Conservation (phyloP, 2,329 filamentous ascomycete genomes). For the Verticillium klebahnii region DNA sequence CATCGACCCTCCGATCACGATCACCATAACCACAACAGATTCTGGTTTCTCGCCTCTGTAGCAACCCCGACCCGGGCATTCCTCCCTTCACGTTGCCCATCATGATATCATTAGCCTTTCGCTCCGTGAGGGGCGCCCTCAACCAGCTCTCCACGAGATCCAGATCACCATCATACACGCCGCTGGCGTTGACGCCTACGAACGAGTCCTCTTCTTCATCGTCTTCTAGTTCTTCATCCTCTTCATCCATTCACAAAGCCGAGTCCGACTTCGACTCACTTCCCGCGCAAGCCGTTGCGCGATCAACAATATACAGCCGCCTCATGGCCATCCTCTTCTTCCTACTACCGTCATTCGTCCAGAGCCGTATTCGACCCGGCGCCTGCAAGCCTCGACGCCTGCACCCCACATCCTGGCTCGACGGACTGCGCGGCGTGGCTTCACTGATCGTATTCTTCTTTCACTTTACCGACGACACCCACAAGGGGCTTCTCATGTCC, state of each 20-base stretch:
- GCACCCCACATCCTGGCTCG: conserved; percentile 41
- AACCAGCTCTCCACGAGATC: conserved; percentile 8
- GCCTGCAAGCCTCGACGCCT: conserved; percentile 15
- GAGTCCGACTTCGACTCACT: conserved; percentile 5
- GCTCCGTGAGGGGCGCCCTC: conserved; percentile 12
- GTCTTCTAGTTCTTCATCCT: conserved; percentile 4
- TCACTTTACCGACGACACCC: conserved; percentile 39
- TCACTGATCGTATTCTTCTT: conserved; percentile 43
- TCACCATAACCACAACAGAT: not conserved
- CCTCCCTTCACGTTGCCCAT: not conserved
- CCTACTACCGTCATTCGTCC: conserved; percentile 25
- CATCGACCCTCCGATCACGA: not conserved
- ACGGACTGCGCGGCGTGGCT: conserved; percentile 45
- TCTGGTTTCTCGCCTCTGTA: not conserved
- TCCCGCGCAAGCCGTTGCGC: not conserved
- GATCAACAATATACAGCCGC: conserved; percentile 1
- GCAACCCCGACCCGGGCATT: not conserved
- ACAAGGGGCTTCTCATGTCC: conserved; percentile 24
- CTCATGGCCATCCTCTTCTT: conserved; percentile 15
- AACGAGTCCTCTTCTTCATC: not conserved
- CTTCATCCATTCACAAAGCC: not conserved
- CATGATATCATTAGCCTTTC: conserved; percentile 12
- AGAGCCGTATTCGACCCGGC: conserved; percentile 20
- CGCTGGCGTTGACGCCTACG: not conserved
- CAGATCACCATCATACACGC: not conserved